Evolutionary conservation across 2,329 filamentous ascomycete genomes (phyloP).

Genomic region (Myriosclerotinia duriaeana): DNA sequence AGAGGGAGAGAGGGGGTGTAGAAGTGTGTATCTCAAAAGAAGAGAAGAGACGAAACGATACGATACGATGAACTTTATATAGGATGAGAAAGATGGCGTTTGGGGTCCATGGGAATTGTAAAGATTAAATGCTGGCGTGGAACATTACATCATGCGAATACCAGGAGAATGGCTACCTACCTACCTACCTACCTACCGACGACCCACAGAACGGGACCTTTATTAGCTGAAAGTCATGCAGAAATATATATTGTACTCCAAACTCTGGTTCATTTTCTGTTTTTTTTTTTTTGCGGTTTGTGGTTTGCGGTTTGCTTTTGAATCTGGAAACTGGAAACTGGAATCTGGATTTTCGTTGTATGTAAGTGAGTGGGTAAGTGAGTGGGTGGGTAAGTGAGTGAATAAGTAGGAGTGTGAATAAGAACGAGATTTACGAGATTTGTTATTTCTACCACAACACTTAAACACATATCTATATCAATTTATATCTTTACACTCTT

Average conservation of each 20-base stretch:
- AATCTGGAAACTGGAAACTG: no score
- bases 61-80: background rate
- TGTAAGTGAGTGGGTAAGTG: no score
- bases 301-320: background rate
- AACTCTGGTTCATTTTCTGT: background rate
- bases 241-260: slow-evolving; percentile 26
- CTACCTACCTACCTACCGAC: background rate
- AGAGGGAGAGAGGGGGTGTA: no score
- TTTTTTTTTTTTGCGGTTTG: background rate
- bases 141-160: background rate
- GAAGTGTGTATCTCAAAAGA: background rate
- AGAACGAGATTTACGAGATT: no score
- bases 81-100: background rate
- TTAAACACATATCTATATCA: no score
- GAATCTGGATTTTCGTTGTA: no score
- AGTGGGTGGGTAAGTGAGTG: no score
- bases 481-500: no score
- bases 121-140: no score
- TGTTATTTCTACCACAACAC: no score
- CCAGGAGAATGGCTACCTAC: slow-evolving; percentile 23
- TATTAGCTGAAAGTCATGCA: slow-evolving; percentile 25
- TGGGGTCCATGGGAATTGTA: no score
- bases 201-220: background rate
- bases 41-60: background rate
- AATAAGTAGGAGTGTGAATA: no score